Evolutionary conservation across 192 early-diverging fungal species (phyloP).

Genomic region (Chytriomyces sp.): DNA sequence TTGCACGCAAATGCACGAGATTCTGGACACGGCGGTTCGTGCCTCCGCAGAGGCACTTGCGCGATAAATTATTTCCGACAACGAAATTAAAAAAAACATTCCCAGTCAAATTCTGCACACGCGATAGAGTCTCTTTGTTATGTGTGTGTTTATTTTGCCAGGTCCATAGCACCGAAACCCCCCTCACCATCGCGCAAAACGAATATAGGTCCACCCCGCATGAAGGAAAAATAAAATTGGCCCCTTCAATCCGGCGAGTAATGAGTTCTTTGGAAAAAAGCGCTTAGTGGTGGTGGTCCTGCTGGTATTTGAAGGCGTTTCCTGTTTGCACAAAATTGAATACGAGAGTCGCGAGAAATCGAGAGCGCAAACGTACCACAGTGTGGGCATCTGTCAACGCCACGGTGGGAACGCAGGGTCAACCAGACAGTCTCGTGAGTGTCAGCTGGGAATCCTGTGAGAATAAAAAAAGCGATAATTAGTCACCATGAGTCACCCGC

Average conservation of each 20-base stretch:
- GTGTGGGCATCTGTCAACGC: constrained; percentile 91
- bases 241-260: not conserved
- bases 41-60: constrained; percentile 4
- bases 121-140: no score
- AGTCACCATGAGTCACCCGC: not conserved
- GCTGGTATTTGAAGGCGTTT: constrained; percentile 41
- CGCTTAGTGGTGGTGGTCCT: constrained; percentile 36
- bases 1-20: constrained; percentile 66
- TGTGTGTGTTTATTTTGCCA: no score
- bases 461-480: not conserved
- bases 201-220: no score
- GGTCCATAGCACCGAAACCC: no score
- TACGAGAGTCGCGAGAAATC: not conserved
- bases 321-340: constrained; percentile 21
- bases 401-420: constrained; percentile 77
- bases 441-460: constrained; percentile 88
- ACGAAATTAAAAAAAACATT: no score
- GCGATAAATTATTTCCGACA: not conserved
- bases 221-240: not conserved
- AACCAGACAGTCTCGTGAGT: constrained; percentile 93
- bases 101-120: no score
- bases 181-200: no score
- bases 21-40: constrained; percentile 67
- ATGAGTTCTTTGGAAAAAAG: not conserved
- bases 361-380: constrained; percentile 69